Conservation (phyloP, 257 asterid genomes). For the Rubia yunnanensis region DNA sequence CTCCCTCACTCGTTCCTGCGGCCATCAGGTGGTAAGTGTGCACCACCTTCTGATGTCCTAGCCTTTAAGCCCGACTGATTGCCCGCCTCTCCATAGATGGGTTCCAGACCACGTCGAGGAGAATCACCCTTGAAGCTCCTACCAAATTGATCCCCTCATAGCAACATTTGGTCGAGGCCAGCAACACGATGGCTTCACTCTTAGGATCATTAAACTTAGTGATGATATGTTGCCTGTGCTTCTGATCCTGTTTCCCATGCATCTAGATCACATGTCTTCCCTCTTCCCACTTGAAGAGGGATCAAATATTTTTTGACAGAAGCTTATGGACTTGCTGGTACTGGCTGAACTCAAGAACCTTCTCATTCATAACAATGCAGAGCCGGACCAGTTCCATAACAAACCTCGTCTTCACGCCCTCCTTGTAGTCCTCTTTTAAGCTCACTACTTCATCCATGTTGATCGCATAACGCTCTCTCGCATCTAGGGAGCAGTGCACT, state of each 20-base stretch:
- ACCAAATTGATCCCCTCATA: constrained; percentile 70
- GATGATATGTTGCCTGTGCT: constrained; percentile 33
- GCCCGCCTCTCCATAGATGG: constrained; percentile 73
- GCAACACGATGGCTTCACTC: constrained; percentile 40
- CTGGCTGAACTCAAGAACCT: constrained; percentile 53
- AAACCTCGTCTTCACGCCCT: constrained; percentile 56
- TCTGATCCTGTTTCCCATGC: constrained; percentile 32
- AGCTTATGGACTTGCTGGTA: constrained; percentile 37
- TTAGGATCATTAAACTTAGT: constrained; percentile 34
- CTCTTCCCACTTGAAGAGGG: constrained; percentile 40
- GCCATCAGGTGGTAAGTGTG: constrained; percentile 57
- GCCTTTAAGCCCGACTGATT: constrained; percentile 66
- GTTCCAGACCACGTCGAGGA: constrained; percentile 78
- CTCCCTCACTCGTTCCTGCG: constrained; percentile 31
- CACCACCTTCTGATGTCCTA: constrained; percentile 66
- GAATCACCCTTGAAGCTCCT: constrained; percentile 77
- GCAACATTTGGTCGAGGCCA: constrained; percentile 73
- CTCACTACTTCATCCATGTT: constrained; percentile 18
- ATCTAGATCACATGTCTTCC: constrained; percentile 56
- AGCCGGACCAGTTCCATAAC: constrained; percentile 41
- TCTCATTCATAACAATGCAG: constrained; percentile 27
- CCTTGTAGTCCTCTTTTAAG: constrained; percentile 22
- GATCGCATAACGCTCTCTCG: constrained; percentile 10
- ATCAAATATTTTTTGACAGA: constrained; percentile 29
- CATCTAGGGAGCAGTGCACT: constrained; percentile 19